Conservation (phyloP, 2,329 filamentous ascomycete genomes). For the Diaporthe velutina region DNA sequence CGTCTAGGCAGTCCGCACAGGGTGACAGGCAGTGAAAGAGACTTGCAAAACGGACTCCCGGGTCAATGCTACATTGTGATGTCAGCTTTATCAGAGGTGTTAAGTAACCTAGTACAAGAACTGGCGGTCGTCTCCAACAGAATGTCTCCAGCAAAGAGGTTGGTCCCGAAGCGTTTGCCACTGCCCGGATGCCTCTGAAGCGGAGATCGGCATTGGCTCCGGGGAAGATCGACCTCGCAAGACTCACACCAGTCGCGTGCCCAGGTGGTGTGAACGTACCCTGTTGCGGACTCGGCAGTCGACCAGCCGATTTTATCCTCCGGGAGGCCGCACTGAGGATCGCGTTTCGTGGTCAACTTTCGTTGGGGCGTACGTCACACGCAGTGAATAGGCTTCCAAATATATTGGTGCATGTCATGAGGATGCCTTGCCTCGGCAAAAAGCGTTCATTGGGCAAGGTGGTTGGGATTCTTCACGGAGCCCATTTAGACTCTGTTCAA, state of each 20-base stretch:
- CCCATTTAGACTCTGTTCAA: not conserved
- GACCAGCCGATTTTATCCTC: not conserved
- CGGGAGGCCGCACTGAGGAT: conserved; percentile 19
- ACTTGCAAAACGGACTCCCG: not conserved
- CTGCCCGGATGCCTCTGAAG: conserved; percentile 26
- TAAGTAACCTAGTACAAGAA: not conserved
- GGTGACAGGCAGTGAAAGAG: too few species aligned
- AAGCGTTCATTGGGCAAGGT: conserved; percentile 1
- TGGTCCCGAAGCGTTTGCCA: conserved; percentile 15
- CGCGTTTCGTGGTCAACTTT: not conserved
- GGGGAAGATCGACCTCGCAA: conserved; percentile 3
- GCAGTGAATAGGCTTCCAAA: not conserved
- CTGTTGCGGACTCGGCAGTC: conserved; percentile 15
- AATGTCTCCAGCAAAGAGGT: not conserved
- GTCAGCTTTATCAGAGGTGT: not conserved
- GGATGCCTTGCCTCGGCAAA: not conserved
- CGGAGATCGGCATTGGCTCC: conserved; percentile 28
- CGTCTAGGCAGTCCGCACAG: too few species aligned
- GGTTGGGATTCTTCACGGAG: not conserved
- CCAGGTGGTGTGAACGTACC: not conserved
- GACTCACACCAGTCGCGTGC: not conserved
- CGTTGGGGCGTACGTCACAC: not conserved
- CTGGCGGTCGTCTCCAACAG: not conserved
- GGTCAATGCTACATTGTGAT: conserved; percentile 12
- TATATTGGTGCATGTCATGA: not conserved